These are phyloP conservation scores for Oenanthe javanica DNA, from an alignment of 140 eudicot species.

Conservation along the genomic window DNA sequence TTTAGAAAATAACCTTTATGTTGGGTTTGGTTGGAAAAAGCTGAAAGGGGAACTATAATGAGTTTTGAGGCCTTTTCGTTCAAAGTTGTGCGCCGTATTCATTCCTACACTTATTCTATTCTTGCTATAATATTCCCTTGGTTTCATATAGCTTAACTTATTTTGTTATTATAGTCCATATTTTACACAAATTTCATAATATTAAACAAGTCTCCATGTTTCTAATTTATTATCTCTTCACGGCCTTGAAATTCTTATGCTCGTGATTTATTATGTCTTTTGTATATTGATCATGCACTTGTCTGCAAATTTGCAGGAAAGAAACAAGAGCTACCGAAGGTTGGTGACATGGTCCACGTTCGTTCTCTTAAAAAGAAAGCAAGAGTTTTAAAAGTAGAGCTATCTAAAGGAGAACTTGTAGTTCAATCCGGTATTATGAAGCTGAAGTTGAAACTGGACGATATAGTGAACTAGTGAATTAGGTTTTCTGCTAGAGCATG, in stretches of 20 bases:
- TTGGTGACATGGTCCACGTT: slow-evolving; percentile 74
- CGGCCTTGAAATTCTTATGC: not conserved
- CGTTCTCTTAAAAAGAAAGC: slow-evolving; percentile 63
- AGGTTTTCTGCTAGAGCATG: not conserved
- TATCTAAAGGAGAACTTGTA: slow-evolving; percentile 52
- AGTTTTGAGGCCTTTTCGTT: not conserved
- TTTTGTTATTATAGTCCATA: not conserved
- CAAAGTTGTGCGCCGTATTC: not conserved
- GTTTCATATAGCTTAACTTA: not conserved
- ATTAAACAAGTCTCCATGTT: not conserved
- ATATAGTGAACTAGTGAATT: slow-evolving; percentile 32
- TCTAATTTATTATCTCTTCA: not conserved
- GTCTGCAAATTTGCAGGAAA: slow-evolving; percentile 28
- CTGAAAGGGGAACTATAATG: not conserved
- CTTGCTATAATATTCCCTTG: not conserved
- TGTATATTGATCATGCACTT: not conserved
- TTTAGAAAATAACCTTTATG: not conserved
- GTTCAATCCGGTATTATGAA: slow-evolving; percentile 73
- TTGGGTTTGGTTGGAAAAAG: not conserved
- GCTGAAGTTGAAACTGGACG: slow-evolving; percentile 60
- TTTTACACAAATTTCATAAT: not conserved
- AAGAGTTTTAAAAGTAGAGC: slow-evolving; percentile 54
- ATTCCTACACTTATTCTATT: not conserved
- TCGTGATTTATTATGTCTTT: not conserved
- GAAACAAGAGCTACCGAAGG: slow-evolving; percentile 42